Evolutionary conservation across 2,329 filamentous ascomycete genomes (phyloP), one percentile per base, ranked within the genome.

Genomic region (Tolypocladium nubicola): DNA sequence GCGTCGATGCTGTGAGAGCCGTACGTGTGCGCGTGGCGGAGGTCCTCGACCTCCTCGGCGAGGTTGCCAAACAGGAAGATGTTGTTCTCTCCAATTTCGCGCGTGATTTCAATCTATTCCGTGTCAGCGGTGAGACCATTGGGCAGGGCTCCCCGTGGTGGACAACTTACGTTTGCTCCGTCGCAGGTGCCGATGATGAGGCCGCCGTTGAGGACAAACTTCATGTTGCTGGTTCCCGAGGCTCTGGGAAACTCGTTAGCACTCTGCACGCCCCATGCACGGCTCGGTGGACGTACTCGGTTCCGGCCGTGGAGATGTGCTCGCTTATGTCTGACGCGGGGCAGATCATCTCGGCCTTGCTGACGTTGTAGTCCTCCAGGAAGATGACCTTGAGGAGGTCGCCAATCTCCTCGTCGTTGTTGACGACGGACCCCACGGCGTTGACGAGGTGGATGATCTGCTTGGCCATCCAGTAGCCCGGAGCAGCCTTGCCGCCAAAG

Each of bases 391-490:
- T 99, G 69, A 99, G 82, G 37, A 96, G 79, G 68, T 97, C 93
- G 38, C 93, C 93, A 68, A 97, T 86, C 39, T 97, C 94, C 49
- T 84, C 79, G 67, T 99, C 94, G 45, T 89, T 89, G 78, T 99
- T 99, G 64, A 99, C 87, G 3, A 97, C 89, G 19, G 84, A 76
- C 4, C 90, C 91, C 33, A 97, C 94, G 60, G 86, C 87, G 77
- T 97, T 97, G 78, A 99, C 86, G 58, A 99, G 82, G 70, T 97
- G 93, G 66, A 99, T 99, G 64, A 97, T 91, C 45, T 94, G 95
- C 83, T 99, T 99, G 41, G 94, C 94, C 94, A 97, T 99, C 94
- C 94, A 99, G 79, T 99, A 99, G 19, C 94, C 94, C 0, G 94
- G 94, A 2, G 94, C 94, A 33, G 94, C 94, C 76, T 99, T 99